Conservation (phyloP, 2,329 filamentous ascomycete genomes). For the Aspergillus novoparasiticus region DNA sequence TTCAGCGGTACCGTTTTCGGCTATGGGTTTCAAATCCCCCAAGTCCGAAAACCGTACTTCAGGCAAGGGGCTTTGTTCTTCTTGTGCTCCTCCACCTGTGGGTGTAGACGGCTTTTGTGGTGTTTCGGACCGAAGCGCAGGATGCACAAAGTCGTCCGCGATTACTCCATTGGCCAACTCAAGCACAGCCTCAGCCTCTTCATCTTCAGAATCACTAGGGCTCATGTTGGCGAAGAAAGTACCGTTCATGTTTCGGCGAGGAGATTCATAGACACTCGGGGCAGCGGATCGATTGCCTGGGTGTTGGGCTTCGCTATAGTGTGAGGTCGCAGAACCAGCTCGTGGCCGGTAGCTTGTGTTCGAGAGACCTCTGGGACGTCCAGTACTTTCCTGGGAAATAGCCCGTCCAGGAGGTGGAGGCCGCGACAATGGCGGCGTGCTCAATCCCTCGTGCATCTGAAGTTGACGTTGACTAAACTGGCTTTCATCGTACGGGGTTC, state of each 20-base stretch:
- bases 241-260: slow-evolving; percentile 25
- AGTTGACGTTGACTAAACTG: slow-evolving; percentile 81
- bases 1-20: slow-evolving; percentile 33
- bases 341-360: slow-evolving; percentile 42
- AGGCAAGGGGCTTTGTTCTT: slow-evolving; percentile 31
- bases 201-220: slow-evolving; percentile 44
- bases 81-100: slow-evolving; percentile 25
- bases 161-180: slow-evolving; percentile 3
- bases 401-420: slow-evolving; percentile 29
- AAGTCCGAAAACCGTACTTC: slow-evolving; percentile 43
- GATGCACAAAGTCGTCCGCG: slow-evolving; percentile 36
- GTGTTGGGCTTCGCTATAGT: slow-evolving; percentile 36
- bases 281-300: slow-evolving; percentile 27
- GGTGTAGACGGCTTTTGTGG: slow-evolving; percentile 34
- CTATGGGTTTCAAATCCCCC: slow-evolving; percentile 44
- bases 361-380: slow-evolving; percentile 37
- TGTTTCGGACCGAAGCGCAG: slow-evolving; percentile 39
- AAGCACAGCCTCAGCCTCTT: slow-evolving; percentile 23
- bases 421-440: slow-evolving; percentile 55
- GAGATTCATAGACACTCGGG: slow-evolving; percentile 34
- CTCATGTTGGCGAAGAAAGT: slow-evolving; percentile 41
- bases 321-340: slow-evolving; percentile 41
- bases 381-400: slow-evolving; percentile 23
- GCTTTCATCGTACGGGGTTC: slow-evolving; percentile 77
- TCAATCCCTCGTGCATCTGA: slow-evolving; percentile 75